Conservation (phyloP, 768 basidiomycete species). For the Tricholoma furcatifolium region DNA sequence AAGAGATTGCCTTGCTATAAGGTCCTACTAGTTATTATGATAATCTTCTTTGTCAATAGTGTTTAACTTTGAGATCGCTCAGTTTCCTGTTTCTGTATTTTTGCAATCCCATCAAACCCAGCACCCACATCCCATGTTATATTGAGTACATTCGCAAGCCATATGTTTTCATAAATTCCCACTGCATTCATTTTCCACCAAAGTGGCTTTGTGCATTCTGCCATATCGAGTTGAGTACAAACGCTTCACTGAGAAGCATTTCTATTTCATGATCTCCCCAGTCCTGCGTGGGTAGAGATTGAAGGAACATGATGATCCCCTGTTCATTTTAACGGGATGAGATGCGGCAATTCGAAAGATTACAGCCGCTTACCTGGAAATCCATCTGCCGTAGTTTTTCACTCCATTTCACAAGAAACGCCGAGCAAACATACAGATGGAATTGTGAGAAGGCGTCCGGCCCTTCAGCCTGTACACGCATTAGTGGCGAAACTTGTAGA, state of each 20-base stretch:
- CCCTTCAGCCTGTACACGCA: conserved; percentile 77
- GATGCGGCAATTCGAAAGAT: background rate
- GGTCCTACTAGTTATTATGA: conserved; percentile 11
- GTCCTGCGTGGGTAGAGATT: conserved; percentile 85
- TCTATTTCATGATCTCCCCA: conserved; percentile 98
- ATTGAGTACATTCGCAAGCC: conserved; percentile 6
- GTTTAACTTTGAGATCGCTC: background rate
- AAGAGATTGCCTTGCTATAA: conserved; percentile 55
- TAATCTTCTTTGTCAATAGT: background rate
- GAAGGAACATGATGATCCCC: conserved; percentile 99
- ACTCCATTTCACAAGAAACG: conserved; percentile 95
- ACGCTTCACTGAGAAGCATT: conserved; percentile 93
- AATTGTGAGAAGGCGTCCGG: conserved; percentile 98
- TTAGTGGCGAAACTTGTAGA: background rate
- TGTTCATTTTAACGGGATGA: conserved; percentile 28
- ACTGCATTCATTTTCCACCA: conserved; percentile 43
- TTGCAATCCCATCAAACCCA: background rate
- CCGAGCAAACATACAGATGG: conserved; percentile 97
- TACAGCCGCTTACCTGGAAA: conserved; percentile 72
- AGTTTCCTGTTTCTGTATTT: background rate
- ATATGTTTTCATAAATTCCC: conserved; percentile 3
- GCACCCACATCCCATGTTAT: background rate
- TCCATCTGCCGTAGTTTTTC: conserved; percentile 94
- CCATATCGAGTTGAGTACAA: conserved; percentile 91
- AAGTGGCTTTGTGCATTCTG: conserved; percentile 92